These are phyloP conservation scores for Scorias spongiosa DNA, from an alignment of 2,329 filamentous ascomycete species.

Conservation along the genomic window DNA sequence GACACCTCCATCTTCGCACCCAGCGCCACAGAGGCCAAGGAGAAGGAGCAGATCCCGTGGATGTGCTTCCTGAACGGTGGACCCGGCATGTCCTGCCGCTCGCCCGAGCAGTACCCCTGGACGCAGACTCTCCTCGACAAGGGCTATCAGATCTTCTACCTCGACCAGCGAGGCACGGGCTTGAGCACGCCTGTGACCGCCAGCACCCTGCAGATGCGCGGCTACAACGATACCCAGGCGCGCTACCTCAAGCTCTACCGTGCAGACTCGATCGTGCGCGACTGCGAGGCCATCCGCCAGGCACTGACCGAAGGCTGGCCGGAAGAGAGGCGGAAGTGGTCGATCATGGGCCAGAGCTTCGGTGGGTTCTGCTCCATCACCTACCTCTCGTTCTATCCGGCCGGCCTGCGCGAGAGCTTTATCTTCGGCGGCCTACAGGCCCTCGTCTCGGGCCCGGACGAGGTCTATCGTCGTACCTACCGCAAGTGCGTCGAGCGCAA, in stretches of 20 bases:
- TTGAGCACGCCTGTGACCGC: conserved; percentile 68
- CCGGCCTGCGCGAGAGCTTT: conserved; percentile 67
- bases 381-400: conserved; percentile 67
- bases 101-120: conserved; percentile 58
- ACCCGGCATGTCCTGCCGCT: conserved; percentile 60
- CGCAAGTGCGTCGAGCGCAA: conserved; percentile 57
- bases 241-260: conserved; percentile 73
- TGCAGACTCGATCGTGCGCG: conserved; percentile 77
- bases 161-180: conserved; percentile 88
- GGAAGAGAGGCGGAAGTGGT: conserved; percentile 61
- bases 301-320: conserved; percentile 57
- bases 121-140: conserved; percentile 57
- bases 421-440: conserved; percentile 73
- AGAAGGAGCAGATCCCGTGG: conserved; percentile 40
- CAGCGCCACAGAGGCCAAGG: conserved; percentile 26
- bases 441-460: conserved; percentile 52
- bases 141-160: conserved; percentile 67
- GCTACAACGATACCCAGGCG: conserved; percentile 51
- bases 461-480: conserved; percentile 62
- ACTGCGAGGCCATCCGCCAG: conserved; percentile 72
- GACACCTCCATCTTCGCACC: conserved; percentile 38
- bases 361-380: conserved; percentile 75
- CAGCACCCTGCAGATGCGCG: conserved; percentile 50
- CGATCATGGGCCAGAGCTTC: conserved; percentile 78
- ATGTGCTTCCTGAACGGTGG: conserved; percentile 70